Base-by-base conservation (phyloP, 2,329 filamentous ascomycete species). In the Diaporthe helianthi region DNA sequence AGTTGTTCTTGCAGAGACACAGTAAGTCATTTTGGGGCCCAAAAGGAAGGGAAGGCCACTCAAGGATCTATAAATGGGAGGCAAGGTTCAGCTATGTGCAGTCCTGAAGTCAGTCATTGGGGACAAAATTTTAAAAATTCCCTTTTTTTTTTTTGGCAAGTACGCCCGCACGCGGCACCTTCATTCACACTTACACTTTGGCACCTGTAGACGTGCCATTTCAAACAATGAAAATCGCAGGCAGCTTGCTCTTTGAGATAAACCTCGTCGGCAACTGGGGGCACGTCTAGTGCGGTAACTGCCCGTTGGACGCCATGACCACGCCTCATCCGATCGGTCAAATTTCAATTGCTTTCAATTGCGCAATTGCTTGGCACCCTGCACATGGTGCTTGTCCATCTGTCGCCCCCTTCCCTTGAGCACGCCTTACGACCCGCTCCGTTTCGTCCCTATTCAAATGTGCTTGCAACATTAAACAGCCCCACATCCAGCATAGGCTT, bases 401-500 rank as follows among this genome's bases (percentile, higher is more conserved):
- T n/a, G n/a, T n/a, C n/a, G n/a, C n/a, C n/a, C n/a, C n/a, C n/a
- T n/a, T n/a, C n/a, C n/a, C n/a, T n/a, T n/a, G n/a, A n/a, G n/a
- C 29, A 29, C 26, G 5, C 41, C 19, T 12, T 12, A 8, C 41
- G 58, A 17, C 58, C 41, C 58, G 5, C 41, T 47, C 58, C 41
- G 58, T 47, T 33, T 24, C 3, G 38, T 47, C 46, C 33, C 19
- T 5, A 44, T 46, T 46, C 19, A 17, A 17, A 44, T 29, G n/a
- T n/a, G n/a, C 36, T 10, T 36, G 26, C 54, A 24, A 13, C 19
- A n/a, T n/a, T n/a, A n/a, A n/a, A n/a, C n/a, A 10, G 55, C 38
- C 41, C 55, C 55, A 47, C 58, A 61, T 26, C 31, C 41, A 29
- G 33, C 19, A 61, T 61, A 33, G 29, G 41, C 58, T 24, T 47